phyloP scores from a whole-genome alignment of 345 rosid species.

The Cardamine chenopodiifolia region DNA sequence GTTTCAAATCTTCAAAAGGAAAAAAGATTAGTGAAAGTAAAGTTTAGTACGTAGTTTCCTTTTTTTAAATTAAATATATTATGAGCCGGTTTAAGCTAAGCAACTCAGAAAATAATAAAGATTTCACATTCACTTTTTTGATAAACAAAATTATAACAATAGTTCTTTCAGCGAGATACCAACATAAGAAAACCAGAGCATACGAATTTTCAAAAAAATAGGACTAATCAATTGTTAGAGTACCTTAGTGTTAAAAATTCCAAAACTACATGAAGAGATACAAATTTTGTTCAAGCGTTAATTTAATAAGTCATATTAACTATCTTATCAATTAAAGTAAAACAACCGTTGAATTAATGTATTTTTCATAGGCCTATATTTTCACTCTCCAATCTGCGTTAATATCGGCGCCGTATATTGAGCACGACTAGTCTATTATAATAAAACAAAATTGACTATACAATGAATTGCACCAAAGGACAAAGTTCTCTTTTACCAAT shows the following conservation, averaged over 20 bases:
- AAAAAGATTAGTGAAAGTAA: conserved; percentile 12
- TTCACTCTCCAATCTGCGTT: conserved; percentile 4
- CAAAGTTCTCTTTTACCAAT: too few relatives aligned
- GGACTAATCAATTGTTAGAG: too few relatives aligned
- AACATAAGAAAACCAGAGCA: neutral
- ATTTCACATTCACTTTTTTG: conserved; percentile 30
- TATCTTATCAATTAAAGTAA: neutral
- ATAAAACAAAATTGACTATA: too few relatives aligned
- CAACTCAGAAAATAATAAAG: neutral
- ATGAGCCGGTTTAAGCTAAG: conserved; percentile 22
- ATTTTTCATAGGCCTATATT: neutral
- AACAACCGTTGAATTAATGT: neutral
- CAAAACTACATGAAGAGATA: too few relatives aligned
- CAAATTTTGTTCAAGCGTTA: too few relatives aligned
- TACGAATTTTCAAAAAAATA: too few relatives aligned
- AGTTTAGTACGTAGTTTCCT: neutral
- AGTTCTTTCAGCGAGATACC: neutral
- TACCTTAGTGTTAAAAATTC: too few relatives aligned
- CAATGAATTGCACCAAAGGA: too few relatives aligned
- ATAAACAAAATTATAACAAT: neutral
- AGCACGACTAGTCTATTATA: conserved; percentile 3
- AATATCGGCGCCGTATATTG: conserved; percentile 36
- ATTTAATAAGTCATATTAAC: too few relatives aligned
- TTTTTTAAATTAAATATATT: conserved; percentile 12
- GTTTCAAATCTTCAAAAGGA: neutral